Conservation (phyloP, 2,329 filamentous ascomycete genomes). For the Periconia sp. region DNA sequence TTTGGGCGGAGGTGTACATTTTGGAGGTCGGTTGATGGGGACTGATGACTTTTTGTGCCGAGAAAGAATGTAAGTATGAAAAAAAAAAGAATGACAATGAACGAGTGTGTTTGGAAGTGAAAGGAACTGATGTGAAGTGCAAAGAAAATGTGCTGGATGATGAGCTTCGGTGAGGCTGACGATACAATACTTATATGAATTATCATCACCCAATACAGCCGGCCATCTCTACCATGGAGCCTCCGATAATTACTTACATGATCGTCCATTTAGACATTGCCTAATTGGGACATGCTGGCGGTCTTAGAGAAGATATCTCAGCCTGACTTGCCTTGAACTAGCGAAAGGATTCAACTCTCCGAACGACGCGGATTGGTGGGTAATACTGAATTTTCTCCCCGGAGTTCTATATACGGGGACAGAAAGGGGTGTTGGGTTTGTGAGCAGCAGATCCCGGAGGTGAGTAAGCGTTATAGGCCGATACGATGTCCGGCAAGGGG, state of each 20-base stretch:
- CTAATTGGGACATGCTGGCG: not conserved
- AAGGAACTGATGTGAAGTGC: not conserved
- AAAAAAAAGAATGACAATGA: not conserved
- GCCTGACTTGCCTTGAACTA: not conserved
- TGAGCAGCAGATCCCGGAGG: not conserved
- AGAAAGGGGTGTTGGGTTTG: not conserved
- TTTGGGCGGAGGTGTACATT: conserved; percentile 7
- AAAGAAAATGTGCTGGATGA: not conserved
- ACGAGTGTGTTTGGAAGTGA: not conserved
- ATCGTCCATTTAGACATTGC: not conserved
- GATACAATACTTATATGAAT: not conserved
- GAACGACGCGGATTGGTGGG: not conserved
- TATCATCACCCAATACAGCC: not conserved
- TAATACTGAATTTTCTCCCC: not conserved
- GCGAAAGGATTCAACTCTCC: not conserved
- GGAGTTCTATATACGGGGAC: not conserved
- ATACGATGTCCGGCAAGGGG: not conserved
- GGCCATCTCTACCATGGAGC: not conserved
- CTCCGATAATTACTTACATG: not conserved
- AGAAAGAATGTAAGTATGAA: not conserved
- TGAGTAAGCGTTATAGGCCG: not conserved
- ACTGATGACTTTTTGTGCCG: not conserved
- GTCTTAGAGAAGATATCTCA: not conserved
- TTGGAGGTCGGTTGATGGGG: not conserved
- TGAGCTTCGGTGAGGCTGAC: not conserved